Evolutionary conservation across 257 asterid species (phyloP), one percentile per base, ranked within the genome.

Genomic region (Nicotiana paniculata): DNA sequence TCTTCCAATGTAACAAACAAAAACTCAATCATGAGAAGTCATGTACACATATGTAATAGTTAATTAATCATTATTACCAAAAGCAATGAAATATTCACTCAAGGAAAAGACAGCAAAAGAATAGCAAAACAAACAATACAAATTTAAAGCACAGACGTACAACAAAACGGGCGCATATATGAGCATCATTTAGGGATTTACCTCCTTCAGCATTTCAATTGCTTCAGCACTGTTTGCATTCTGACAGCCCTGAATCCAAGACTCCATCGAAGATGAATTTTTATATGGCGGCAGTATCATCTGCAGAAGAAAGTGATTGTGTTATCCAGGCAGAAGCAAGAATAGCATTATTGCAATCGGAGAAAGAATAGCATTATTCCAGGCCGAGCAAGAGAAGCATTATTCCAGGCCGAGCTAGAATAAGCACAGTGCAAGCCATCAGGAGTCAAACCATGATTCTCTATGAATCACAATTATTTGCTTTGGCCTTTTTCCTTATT

Each of bases 131-230:
- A 51, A 75, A 75, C 62, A 48, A 51, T 15, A 26, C 51, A 74
- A 15, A 26, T 7, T 43, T 21, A 12, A 28, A 51, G 63, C 43
- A 74, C 21, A 74, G 63, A 28, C 6, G 33, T 51, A 51, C 43
- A 51, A 61, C 28, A 75, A 16, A 75, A 75, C 16, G 16, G 79
- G 59, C 28, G 9, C 63, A 75, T 75, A 26, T 75, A 26, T 74
- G 80, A 51, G 63, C 63, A 75, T 75, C 63, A 75, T 75, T 75
- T 75, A 51, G 68, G 46, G 26, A 80, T 77, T 58, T 89, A 96
- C 99, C 97, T 94, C 99, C 91, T 93, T 96, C 79, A 94, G 90
- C 83, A 89, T 75, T 86, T 96, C 98, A 85, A 93, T 67, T 69
- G 88, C 84, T 86, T 94, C 98, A 51, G 99, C 99, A 85, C 89